Base-by-base conservation (phyloP, 78 protist species). In the Tieghemostelium lacteum region DNA sequence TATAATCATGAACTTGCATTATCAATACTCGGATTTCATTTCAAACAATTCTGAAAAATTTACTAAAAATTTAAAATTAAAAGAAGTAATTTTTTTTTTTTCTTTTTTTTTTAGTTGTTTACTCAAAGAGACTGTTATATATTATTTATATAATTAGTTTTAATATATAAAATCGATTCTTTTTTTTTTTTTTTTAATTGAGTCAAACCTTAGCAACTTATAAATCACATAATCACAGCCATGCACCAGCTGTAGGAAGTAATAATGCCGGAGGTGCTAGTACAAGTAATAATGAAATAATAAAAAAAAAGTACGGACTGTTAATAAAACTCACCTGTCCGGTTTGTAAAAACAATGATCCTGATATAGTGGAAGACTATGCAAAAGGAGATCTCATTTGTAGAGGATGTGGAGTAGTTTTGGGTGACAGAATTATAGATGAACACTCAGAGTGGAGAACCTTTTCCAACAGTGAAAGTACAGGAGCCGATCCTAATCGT, bases 401-500 rank as follows among this genome's bases (percentile, higher is more conserved):
- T 31, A 83, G 91, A 83, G 78, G 39, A 8, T 83, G 91, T 58
- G 91, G 91, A 40, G 76, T 37, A 6, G 91, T 83, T 0, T 16
- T 83, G 20, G 91, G 91, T 40, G 91, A 83, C 58, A 66, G 91
- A 58, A 83, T 83, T 58, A 78, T 83, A 22, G 91, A 83, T 69
- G 91, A 83, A 69, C 91, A 83, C 31, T 64, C 75, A 2, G 91
- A 83, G 33, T 83, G 91, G 91, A 73, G 91, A 67, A 83, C 91
- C 10, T 83, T 83, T 42, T 69, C 76, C 36, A 83, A 83, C 19
- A 36, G 60, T 28, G 91, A 83, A 28, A 36, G 60, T 10, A 83
- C 91, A 16, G 91, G 91, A n/a, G 49, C 91, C 16, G 91, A 83
- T 57, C 91, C 91, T 20, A 83, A 83, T 60, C 91, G 91, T 83